Conservation (phyloP, 768 basidiomycete species). For the Auricularia heimuer region DNA sequence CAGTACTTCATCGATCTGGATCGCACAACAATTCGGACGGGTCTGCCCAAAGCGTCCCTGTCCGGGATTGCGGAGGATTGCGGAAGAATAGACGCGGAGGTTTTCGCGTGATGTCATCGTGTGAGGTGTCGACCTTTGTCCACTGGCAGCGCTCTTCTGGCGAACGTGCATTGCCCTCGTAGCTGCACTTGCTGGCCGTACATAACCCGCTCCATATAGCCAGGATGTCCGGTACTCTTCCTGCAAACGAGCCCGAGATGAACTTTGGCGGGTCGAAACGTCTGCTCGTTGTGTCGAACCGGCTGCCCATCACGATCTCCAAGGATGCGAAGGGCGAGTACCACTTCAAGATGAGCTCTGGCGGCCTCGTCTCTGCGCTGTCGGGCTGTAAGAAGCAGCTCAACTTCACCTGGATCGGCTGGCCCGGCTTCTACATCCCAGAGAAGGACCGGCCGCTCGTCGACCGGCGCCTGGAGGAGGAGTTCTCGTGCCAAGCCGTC, state of each 20-base stretch:
- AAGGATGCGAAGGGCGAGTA: constrained; percentile 90
- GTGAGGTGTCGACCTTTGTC: too few species aligned
- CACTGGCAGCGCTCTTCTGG: too few species aligned
- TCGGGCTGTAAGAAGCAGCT: constrained; percentile 97
- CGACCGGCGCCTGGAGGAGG: constrained; percentile 85
- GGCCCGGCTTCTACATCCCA: constrained; percentile 92
- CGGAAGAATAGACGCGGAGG: too few species aligned
- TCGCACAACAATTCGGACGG: too few species aligned
- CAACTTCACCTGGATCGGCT: constrained; percentile 96
- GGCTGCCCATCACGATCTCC: constrained; percentile 90
- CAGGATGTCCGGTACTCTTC: neutral
- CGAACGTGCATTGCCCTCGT: too few species aligned
- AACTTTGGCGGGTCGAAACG: constrained; percentile 44
- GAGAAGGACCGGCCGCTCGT: constrained; percentile 83
- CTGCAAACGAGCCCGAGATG: constrained; percentile 22
- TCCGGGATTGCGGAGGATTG: too few species aligned
- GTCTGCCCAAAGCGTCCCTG: too few species aligned
- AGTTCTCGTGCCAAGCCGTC: constrained; percentile 95
- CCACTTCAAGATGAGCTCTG: constrained; percentile 98
- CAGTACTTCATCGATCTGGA: too few species aligned
- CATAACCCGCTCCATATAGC: too few species aligned
- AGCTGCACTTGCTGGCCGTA: too few species aligned
- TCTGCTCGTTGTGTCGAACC: constrained; percentile 92
- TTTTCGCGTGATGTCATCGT: too few species aligned
- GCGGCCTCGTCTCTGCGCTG: constrained; percentile 93